phyloP scores from a whole-genome alignment of 345 rosid species.

The Corchorus capsularis region DNA sequence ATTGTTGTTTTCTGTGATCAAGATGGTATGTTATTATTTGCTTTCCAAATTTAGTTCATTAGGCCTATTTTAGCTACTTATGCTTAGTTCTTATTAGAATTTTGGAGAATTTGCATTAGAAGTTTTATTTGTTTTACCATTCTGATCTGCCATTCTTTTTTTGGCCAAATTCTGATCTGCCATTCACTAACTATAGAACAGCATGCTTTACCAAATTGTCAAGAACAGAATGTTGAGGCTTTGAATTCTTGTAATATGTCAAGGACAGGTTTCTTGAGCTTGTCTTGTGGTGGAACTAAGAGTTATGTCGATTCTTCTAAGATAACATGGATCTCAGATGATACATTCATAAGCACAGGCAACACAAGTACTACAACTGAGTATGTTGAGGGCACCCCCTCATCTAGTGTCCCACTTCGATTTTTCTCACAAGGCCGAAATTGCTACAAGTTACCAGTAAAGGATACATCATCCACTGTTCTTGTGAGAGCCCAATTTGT shows the following conservation, averaged over 20 bases:
- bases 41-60: neutral
- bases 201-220: neutral
- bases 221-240: neutral
- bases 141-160: neutral
- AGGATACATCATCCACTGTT: slow-evolving; percentile 53
- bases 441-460: slow-evolving; percentile 67
- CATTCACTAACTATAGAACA: neutral
- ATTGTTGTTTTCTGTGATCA: slow-evolving; percentile 50
- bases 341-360: slow-evolving; percentile 57
- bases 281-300: slow-evolving; percentile 67
- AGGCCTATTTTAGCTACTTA: neutral
- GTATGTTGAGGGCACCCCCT: slow-evolving; percentile 39
- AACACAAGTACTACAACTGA: slow-evolving; percentile 41
- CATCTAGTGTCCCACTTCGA: slow-evolving; percentile 45
- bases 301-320: slow-evolving; percentile 49
- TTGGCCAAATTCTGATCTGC: neutral
- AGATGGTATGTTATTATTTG: slow-evolving; percentile 51
- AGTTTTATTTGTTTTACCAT: neutral
- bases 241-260: neutral
- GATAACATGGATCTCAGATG: slow-evolving; percentile 71
- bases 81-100: neutral
- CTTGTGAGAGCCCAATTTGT: slow-evolving; percentile 73
- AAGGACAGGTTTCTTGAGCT: slow-evolving; percentile 79
- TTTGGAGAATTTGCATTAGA: neutral
- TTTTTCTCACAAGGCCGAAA: slow-evolving; percentile 50